Base-by-base conservation (phyloP, 805 yeast species). In the Wickerhamomyces chaumierensis region DNA sequence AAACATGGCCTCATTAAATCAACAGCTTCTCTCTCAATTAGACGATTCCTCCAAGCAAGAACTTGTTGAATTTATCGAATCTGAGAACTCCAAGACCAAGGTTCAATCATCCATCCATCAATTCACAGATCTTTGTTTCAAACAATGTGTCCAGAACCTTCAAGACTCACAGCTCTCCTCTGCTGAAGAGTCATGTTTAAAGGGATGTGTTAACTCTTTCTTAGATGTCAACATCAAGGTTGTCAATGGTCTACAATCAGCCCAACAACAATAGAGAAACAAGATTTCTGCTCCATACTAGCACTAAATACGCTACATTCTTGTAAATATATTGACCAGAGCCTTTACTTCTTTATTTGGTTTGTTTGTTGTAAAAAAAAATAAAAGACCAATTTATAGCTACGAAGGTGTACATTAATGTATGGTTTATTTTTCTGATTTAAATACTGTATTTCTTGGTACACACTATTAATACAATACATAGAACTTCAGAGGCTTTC, bases 91-190 rank as follows among this genome's bases (percentile, higher is more conserved):
- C 45, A 85, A 83, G 64, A 78, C 90, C 40, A 85, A 86, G 62
- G 84, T 88, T 23, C 95, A 86, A 59, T 71, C 73, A 64, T 76
- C 94, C 27, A 82, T 88, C 43, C 95, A 88, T 58, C 75, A 71
- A 52, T 86, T 85, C 71, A 87, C 96, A 20, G 88, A 86, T 55
- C 69, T 80, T 68, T 88, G 97, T 58, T 88, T 86, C 70, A 83
- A 81, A 57, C 82, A 83, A 62, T 88, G 97, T 60, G 71, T 86
- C 38, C 63, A 60, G 17, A 51, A 50, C 34, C 57, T 73, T 37
- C 61, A 65, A 36, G 60, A 65, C 41, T 71, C 71, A 23, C 66
- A 65, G 35, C 65, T 87, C 46, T 67, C 68, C 45, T 38, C 62
- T 2, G 58, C 58, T 39, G 96, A 88, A 60, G 82, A 80, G 48